Conservation (phyloP, 2,329 filamentous ascomycete genomes). For the Ustulina deusta region DNA sequence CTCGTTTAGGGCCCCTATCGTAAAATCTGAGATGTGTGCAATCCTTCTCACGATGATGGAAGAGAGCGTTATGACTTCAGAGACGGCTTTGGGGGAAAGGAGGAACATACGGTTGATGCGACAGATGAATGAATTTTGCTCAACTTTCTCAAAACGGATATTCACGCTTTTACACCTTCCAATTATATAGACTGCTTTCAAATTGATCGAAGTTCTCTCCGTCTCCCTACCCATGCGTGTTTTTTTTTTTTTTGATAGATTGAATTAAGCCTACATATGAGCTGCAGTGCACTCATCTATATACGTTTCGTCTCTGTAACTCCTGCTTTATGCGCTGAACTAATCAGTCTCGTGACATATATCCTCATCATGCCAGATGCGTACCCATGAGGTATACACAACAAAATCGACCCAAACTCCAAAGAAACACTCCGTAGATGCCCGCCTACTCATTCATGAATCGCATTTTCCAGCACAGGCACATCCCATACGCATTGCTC, state of each 20-base stretch:
- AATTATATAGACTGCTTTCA: constrained; percentile 29
- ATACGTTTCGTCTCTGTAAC: constrained; percentile 15
- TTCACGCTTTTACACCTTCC: constrained; percentile 17
- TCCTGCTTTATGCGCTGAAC: constrained; percentile 11
- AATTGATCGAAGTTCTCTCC: not conserved
- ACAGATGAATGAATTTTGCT: constrained; percentile 21
- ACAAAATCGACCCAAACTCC: constrained; percentile 39
- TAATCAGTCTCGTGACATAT: constrained; percentile 10
- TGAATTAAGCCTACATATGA: not conserved
- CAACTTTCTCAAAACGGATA: not conserved
- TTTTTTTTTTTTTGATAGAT: too few relatives aligned
- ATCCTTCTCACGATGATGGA: not conserved
- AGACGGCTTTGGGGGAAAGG: not conserved
- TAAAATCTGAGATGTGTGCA: not conserved
- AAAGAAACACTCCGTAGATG: constrained; percentile 27
- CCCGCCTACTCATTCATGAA: constrained; percentile 23
- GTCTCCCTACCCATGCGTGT: not conserved
- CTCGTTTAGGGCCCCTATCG: not conserved
- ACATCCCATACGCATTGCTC: not conserved
- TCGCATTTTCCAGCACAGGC: constrained; percentile 6
- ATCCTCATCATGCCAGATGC: constrained; percentile 24
- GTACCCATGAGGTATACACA: constrained; percentile 13
- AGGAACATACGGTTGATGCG: constrained; percentile 8
- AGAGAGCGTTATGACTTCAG: constrained; percentile 5
- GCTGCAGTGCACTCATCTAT: not conserved